Base-by-base conservation (phyloP, 1,139 yeast genomes). In the Schizosaccharomyces versatilis region DNA sequence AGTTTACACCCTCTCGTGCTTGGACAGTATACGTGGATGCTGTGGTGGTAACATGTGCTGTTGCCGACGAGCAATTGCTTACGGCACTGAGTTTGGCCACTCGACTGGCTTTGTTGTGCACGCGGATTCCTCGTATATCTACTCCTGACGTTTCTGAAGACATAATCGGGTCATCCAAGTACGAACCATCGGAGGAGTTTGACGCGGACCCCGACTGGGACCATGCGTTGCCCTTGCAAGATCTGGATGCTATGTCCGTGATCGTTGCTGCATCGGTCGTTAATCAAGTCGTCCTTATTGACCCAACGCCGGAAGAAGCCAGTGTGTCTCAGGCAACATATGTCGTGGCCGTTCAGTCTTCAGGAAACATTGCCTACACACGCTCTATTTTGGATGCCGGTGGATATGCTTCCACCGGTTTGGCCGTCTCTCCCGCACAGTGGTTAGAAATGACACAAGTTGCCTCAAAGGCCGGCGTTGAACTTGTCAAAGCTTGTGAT, bases 381-480 rank as follows among this genome's bases (percentile, higher is more conserved):
- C 40, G 52, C 14, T 7, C 38, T 36, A 32, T 44, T 5, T n/a
- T 32, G 3, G 19, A n/a, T 17, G 49, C 38, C 19, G 49, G 49
- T 24, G 49, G 49, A 7, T 44, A 44, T n/a, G 49, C 49, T 10
- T 44, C 49, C 38, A 44, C 49, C n/a, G 49, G 49, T 19, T n/a
- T 32, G 14, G 49, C 49, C 6, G 32, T 44, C 19, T 19, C 49
- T 44, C 14, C 14, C 7, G 49, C 19, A 14, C 49, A 36, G 7
- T 44, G 32, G 19, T 19, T 44, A 8, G 19, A 17, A 24, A 8
- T 44, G 32, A 14, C 32, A 3, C n/a, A 44, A 32, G 38, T 14
- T 17, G 49, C 49, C 2, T 44, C 49, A 3, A n/a, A n/a, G 14
- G 49, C 38, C 8, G 49, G 49, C 32, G 19, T 36, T 9, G 32